Conservation (phyloP, 768 basidiomycete species). For the Amanita inopinata region DNA sequence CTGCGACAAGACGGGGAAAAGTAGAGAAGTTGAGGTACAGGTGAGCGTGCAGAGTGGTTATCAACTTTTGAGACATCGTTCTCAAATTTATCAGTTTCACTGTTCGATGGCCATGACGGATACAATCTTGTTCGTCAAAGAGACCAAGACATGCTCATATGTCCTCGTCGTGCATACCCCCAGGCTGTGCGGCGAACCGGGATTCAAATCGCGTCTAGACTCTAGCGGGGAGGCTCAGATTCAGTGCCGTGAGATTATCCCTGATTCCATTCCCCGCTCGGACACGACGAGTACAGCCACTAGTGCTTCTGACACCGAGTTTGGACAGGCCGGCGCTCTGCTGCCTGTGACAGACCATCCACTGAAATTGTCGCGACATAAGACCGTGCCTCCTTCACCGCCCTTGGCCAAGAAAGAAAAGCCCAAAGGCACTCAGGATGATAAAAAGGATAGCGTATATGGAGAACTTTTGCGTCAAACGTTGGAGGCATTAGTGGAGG, state of each 20-base stretch:
- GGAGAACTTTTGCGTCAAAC: conserved; percentile 29
- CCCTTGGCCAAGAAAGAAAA: conserved; percentile 14
- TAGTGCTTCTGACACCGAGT: conserved; percentile 6
- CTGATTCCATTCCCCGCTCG: conserved; percentile 20
- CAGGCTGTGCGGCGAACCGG: conserved; percentile 85
- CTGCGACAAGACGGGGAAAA: conserved; percentile 87
- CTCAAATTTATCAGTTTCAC: conserved; percentile 56
- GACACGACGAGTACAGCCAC: conserved; percentile 14
- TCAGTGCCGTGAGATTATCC: conserved; percentile 71
- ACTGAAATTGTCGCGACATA: conserved; percentile 37
- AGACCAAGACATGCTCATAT: conserved; percentile 90
- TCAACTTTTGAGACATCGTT: conserved; percentile 12
- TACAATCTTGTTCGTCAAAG: conserved; percentile 84
- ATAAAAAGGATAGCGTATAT: conserved; percentile 21
- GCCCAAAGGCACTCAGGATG: conserved; percentile 9
- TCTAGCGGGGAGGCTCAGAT: conserved; percentile 58
- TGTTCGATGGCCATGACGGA: conserved; percentile 94
- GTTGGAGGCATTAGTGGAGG: conserved; percentile 26
- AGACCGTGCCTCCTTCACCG: conserved; percentile 36
- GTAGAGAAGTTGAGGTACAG: conserved; percentile 92
- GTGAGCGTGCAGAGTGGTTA: too few species aligned
- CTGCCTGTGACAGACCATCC: conserved; percentile 50
- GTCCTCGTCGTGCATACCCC: conserved; percentile 92
- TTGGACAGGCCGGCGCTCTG: conserved; percentile 2
- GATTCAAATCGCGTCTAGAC: conserved; percentile 74